Conservation (phyloP, 202 grass and related monocot genomes). For the Saccharum hybrid region DNA sequence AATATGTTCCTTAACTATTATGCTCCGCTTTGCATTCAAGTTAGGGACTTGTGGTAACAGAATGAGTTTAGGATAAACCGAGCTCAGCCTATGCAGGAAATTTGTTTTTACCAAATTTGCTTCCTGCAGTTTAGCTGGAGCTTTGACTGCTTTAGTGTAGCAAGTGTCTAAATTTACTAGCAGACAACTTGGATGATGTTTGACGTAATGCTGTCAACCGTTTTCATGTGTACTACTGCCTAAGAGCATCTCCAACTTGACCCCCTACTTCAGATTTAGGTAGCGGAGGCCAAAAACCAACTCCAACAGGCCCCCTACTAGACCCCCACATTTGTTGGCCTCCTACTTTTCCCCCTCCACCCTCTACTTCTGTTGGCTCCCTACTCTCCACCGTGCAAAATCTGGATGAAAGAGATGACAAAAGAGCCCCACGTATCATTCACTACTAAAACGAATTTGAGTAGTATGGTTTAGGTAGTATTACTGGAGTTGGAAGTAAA, state of each 20-base stretch:
- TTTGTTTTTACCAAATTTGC: neutral
- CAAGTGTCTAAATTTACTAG: neutral
- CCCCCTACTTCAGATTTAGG: no score
- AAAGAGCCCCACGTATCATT: no score
- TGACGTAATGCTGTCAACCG: neutral
- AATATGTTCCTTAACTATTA: neutral
- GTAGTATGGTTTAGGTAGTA: no score
- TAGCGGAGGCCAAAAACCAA: no score
- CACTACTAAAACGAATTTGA: no score
- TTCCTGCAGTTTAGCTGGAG: neutral
- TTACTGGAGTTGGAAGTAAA: no score
- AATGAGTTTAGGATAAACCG: neutral
- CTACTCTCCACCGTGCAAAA: no score
- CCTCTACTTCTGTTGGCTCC: no score
- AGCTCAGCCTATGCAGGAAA: neutral
- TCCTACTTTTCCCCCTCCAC: no score
- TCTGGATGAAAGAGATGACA: no score
- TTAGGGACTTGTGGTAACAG: neutral
- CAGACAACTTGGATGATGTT: slow-evolving; percentile 15
- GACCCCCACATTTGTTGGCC: no score
- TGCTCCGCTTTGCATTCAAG: neutral
- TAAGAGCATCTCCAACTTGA: neutral
- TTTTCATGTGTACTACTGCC: neutral
- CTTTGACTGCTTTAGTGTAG: neutral
- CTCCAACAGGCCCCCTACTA: no score